These are phyloP conservation scores for Talaromyces thailandensis DNA, from an alignment of 495 filamentous ascomycete genomes.

Conservation along the genomic window DNA sequence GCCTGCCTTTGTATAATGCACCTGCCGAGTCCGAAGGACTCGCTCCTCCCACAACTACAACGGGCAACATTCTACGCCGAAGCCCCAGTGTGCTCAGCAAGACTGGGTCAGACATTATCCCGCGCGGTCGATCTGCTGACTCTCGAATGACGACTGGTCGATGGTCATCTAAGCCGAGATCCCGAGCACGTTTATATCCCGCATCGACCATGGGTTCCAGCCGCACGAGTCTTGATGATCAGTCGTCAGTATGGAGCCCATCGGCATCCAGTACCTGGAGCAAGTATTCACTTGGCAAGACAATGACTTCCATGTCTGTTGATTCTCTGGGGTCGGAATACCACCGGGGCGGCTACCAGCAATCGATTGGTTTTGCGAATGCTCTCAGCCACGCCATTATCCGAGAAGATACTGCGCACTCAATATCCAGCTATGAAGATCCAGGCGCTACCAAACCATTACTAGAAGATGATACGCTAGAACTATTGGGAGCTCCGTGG, in stretches of 20 bases:
- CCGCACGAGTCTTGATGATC: conserved; percentile 86
- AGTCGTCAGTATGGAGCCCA: conserved; percentile 84
- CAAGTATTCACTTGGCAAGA: conserved; percentile 82
- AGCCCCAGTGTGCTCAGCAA: conserved; percentile 89
- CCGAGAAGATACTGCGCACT: conserved; percentile 68
- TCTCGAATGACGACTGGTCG: conserved; percentile 54
- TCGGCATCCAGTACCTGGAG: conserved; percentile 88
- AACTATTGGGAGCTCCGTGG: conserved; percentile 89
- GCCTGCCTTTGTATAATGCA: conserved; percentile 71
- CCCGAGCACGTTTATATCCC: conserved; percentile 70
- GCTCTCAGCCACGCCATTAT: conserved; percentile 95
- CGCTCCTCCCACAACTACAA: conserved; percentile 19
- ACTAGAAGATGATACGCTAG: conserved; percentile 84
- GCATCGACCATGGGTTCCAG: conserved; percentile 80
- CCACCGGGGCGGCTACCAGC: conserved; percentile 67
- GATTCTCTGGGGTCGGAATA: conserved; percentile 77
- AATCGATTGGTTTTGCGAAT: conserved; percentile 96
- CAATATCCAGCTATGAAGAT: conserved; percentile 39
- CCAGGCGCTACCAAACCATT: conserved; percentile 53
- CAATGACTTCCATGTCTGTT: conserved; percentile 82
- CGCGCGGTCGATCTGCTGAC: conserved; percentile 64
- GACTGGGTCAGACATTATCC: conserved; percentile 65
- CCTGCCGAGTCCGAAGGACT: conserved; percentile 34
- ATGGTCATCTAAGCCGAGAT: conserved; percentile 80
- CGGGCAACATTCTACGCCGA: conserved; percentile 57